phyloP scores from a whole-genome alignment of 495 filamentous ascomycete genomes.

The Lepraria neglecta region DNA sequence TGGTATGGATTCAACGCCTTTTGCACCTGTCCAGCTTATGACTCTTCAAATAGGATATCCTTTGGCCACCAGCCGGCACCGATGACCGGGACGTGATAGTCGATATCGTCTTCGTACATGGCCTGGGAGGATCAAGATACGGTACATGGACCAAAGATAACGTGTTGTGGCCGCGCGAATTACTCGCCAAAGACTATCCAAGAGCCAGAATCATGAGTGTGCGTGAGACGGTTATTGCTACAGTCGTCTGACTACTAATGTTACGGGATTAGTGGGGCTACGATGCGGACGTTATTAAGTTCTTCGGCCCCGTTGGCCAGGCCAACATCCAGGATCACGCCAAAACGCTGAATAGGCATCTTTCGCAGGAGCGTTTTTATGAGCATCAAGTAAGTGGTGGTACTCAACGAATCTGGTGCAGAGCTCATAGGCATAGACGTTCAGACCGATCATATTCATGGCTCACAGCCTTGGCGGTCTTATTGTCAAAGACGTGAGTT shows the following conservation, averaged over 20 bases:
- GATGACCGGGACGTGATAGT: neutral
- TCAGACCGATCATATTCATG: conserved; percentile 7
- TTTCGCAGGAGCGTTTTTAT: neutral
- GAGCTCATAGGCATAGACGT: neutral
- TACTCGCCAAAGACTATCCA: neutral
- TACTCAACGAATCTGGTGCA: no score
- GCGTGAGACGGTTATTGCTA: neutral
- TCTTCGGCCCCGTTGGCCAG: neutral
- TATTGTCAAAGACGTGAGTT: conserved; percentile 6
- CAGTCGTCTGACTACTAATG: neutral
- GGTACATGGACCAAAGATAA: neutral
- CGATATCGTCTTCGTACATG: conserved; percentile 5
- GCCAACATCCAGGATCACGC: conserved; percentile 1
- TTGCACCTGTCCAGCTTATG: neutral
- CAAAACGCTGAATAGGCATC: neutral
- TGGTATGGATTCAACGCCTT: neutral
- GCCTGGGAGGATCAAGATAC: neutral
- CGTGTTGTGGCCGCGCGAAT: neutral
- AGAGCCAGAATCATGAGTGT: conserved; percentile 1
- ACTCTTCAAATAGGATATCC: neutral
- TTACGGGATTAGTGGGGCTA: neutral
- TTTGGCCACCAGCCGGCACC: neutral
- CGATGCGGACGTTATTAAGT: neutral
- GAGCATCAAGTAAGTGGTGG: neutral
- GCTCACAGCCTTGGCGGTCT: conserved; percentile 12